Evolutionary conservation across 176 grass and related monocot species (phyloP), one percentile per base, ranked within the genome.

Genomic region (Chrysopogon serrulatus): DNA sequence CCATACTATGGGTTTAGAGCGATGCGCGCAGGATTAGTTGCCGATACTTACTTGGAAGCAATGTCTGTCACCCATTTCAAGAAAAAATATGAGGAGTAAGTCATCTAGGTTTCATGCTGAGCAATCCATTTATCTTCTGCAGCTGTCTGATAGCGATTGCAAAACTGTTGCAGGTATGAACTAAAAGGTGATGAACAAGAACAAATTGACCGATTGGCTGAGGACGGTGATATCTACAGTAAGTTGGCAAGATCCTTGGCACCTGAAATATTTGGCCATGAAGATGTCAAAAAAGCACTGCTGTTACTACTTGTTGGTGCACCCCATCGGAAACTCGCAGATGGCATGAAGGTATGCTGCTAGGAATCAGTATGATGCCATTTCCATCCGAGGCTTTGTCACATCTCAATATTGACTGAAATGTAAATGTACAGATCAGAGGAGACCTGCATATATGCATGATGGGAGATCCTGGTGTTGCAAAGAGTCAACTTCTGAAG

Each of bases 241-340:
- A 99, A 99, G 83, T 77, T 99, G 72, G 21, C 97, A 71, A 95
- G 47, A 42, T 99, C 97, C 19, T 74, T 99, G 74, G 97, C 97
- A 74, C 97, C 97, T 71, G 97, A 99, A 93, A 99, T 99, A 92
- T 99, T 99, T 89, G 97, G 97, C 19, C 97, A 99, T 83, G 97
- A 99, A 86, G 97, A 99, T 60, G 97, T 99, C 4, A 99, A 99
- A 70, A 99, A 99, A 48, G 97, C 93, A 70, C 90, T 99, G 62
- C 35, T 99, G 32, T 71, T 99, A 51, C 93, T 99, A 76, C 97
- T 99, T 86, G 97, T 99, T 42, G 97, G 97, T 0, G 89, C 97
- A 82, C 97, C 97, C 77, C 93, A 96, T 77, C 81, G 97, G 53
- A 99, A 99, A 56, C 97, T 99, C 1, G 57, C 84, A 41, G 97